Evolutionary conservation across 306 rosid species (phyloP).

Genomic region (Trifolium dubium): DNA sequence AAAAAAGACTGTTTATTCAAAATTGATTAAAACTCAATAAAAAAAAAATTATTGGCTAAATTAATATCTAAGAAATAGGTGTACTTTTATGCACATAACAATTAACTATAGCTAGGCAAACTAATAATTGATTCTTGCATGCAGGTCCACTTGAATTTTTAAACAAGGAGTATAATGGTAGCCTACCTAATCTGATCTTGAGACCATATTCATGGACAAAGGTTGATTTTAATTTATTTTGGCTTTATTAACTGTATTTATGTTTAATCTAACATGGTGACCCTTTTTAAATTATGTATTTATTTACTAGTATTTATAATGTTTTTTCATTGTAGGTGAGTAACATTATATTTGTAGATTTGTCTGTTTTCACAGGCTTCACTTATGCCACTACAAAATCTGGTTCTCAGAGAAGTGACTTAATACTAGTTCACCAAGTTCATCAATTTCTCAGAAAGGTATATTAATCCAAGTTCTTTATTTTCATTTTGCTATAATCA

Average conservation of each 20-base stretch:
- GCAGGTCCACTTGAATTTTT: constrained; percentile 66
- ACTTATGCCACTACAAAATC: constrained; percentile 51
- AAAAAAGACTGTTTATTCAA: too few species aligned
- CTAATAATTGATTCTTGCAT: neutral
- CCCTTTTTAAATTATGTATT: neutral
- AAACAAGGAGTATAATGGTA: constrained; percentile 49
- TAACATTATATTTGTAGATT: constrained; percentile 64
- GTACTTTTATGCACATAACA: too few species aligned
- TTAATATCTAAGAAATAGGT: too few species aligned
- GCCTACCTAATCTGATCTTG: constrained; percentile 53
- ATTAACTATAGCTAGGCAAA: too few species aligned
- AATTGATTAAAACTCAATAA: too few species aligned
- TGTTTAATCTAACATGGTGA: too few species aligned
- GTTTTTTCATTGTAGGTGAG: constrained; percentile 44
- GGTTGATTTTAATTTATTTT: constrained; percentile 37
- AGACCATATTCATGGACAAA: constrained; percentile 71
- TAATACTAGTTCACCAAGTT: constrained; percentile 41
- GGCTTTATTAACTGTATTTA: too few species aligned
- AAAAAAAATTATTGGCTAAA: too few species aligned
- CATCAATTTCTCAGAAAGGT: constrained; percentile 63
- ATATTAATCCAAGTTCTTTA: constrained; percentile 11
- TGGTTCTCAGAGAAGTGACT: constrained; percentile 47
- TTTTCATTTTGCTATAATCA: neutral
- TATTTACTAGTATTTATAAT: neutral
- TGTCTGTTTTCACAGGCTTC: constrained; percentile 75